Evolutionary conservation across 352 stramenopile genomes (phyloP), one percentile per base, ranked within the genome.

Genomic region (Phytophthora constricta): DNA sequence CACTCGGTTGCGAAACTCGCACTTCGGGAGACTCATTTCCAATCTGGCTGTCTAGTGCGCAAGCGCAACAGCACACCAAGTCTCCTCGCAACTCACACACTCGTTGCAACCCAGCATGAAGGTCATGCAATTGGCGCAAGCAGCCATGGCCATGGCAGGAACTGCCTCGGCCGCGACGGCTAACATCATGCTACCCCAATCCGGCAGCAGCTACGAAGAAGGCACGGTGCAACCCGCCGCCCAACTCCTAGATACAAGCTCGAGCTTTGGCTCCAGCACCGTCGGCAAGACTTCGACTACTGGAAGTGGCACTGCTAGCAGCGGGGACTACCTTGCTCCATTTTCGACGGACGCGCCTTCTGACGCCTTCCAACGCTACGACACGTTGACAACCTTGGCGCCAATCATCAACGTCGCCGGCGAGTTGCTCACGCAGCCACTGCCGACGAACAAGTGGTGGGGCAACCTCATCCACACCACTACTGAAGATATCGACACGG

Each of bases 381-480:
- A 86, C 14, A 78, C 68, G 4, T 67, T 92, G 33, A 70, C 65
- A n/a, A 77, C 57, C 33, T 48, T 92, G 27, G 81, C 84, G 7
- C 84, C 84, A n/a, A 81, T 89, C 68, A 73, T 89, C 57, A 90
- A 90, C 57, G 72, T 90, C 47, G 81, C 77, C 22, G 37, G 64
- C 23, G 76, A 88, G 2, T 58, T 89, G 47, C 63, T 92, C 47
- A 66, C 64, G 2, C 9, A 71, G 34, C 64, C 86, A 4, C 73
- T 95, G n/a, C 86, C 86, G 52, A 95, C 84, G 16, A 95, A 95
- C 77, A 87, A 90, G 54, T 95, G 86, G 86, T 95, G 86, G 86
- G 84, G 80, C 10, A 95, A 93, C 68, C 71, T 92, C 48, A 90
- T 95, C 57, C 73, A 87, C 70, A 81, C 75, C 33, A 83, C 71